These are phyloP conservation scores for Cephalotrichum gorgonifer DNA, from an alignment of 2,329 filamentous ascomycete species.

Conservation along the genomic window DNA sequence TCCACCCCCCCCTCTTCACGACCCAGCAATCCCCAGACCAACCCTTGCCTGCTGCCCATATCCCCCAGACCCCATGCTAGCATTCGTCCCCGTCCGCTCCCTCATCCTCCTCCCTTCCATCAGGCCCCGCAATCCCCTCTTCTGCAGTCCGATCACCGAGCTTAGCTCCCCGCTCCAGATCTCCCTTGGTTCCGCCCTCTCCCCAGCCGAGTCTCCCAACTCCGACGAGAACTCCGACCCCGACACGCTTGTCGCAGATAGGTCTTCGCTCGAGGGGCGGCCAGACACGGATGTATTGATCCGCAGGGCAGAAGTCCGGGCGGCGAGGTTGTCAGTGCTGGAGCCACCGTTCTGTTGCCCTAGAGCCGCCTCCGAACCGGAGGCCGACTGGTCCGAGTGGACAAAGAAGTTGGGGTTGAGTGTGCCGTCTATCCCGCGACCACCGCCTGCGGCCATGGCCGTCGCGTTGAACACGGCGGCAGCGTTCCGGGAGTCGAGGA, in stretches of 20 bases:
- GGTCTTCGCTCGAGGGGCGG: constrained; percentile 33
- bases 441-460: constrained; percentile 93
- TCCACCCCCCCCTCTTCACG: constrained; percentile 15
- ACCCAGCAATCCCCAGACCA: constrained; percentile 42
- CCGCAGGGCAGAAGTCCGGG: constrained; percentile 28
- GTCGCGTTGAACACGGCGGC: constrained; percentile 97
- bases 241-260: constrained; percentile 39
- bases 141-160: constrained; percentile 90
- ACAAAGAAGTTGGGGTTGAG: constrained; percentile 55
- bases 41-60: constrained; percentile 15
- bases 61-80: constrained; percentile 18
- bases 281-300: constrained; percentile 35
- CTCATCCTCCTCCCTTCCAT: constrained; percentile 90
- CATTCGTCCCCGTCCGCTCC: constrained; percentile 48
- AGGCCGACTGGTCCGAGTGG: constrained; percentile 22
- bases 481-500: constrained; percentile 86
- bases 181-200: constrained; percentile 39
- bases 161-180: constrained; percentile 76
- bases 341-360: constrained; percentile 18
- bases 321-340: constrained; percentile 19
- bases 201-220: constrained; percentile 30
- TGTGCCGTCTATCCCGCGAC: constrained; percentile 64
- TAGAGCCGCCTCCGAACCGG: background rate
- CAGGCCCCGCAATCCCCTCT: constrained; percentile 77
- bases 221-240: constrained; percentile 48